These are phyloP conservation scores for Hydrangea macrophylla DNA, from an alignment of 148 eudicot species.

Conservation along the genomic window DNA sequence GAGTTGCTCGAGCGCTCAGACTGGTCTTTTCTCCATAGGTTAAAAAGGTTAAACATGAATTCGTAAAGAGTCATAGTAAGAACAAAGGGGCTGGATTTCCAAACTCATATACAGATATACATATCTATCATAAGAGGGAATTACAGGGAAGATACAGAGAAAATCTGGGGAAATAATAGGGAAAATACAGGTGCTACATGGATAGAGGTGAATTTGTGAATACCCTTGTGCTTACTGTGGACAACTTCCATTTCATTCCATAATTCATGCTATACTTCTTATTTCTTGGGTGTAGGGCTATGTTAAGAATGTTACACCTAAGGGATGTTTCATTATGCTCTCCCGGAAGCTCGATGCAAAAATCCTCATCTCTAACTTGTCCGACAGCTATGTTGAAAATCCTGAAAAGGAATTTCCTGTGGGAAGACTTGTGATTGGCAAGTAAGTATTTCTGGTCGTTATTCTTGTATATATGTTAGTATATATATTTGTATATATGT, in stretches of 20 bases:
- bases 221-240: background rate
- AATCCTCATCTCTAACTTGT: conserved; percentile 70
- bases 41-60: no score
- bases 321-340: conserved; percentile 86
- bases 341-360: conserved; percentile 81
- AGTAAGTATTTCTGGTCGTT: conserved; percentile 32
- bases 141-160: no score
- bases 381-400: conserved; percentile 66
- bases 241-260: background rate
- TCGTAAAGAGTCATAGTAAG: no score
- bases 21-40: no score
- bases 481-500: background rate
- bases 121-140: no score
- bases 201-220: background rate
- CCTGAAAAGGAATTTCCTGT: conserved; percentile 78
- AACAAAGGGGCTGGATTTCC: no score
- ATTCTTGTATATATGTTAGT: background rate
- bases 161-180: no score
- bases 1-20: no score
- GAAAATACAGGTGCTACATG: no score
- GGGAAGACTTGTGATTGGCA: conserved; percentile 81
- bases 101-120: no score
- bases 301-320: conserved; percentile 73
- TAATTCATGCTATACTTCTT: background rate
- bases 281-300: conserved; percentile 45